Conservation (phyloP, 164 flowering plant genomes). For the Cinnamomum micranthum region DNA sequence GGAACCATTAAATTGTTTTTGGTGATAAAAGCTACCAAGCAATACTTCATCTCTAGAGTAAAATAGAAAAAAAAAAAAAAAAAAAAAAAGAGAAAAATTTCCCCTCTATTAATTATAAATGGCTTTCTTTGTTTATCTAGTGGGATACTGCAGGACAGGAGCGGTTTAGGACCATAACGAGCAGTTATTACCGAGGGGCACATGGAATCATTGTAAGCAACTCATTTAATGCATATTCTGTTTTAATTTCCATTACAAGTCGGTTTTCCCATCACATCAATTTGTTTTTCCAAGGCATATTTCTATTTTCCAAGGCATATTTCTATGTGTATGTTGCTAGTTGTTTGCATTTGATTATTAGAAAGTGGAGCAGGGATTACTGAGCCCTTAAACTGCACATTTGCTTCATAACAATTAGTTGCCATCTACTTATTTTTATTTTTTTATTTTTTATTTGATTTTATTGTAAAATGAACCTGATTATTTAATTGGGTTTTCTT, state of each 20-base stretch:
- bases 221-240: neutral
- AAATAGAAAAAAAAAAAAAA: too few relatives aligned
- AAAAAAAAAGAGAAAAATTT: neutral
- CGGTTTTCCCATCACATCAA: neutral
- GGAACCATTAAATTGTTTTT: neutral
- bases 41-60: neutral
- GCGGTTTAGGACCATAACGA: constrained; percentile 73
- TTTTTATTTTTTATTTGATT: neutral
- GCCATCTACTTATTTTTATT: neutral
- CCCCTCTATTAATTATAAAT: neutral
- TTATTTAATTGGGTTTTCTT: neutral
- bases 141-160: constrained; percentile 91
- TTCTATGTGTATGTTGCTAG: neutral
- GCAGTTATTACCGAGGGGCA: constrained; percentile 79
- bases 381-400: neutral
- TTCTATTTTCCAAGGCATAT: neutral
- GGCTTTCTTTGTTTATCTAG: constrained; percentile 21
- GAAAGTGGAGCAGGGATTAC: neutral
- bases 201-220: constrained; percentile 74
- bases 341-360: neutral
- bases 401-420: neutral
- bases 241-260: neutral
- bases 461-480: neutral
- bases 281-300: neutral
- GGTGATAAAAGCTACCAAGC: neutral